Evolutionary conservation across 768 basidiomycete species (phyloP), one percentile per base, ranked within the genome.

Genomic region (Leccinum disarticulatum): DNA sequence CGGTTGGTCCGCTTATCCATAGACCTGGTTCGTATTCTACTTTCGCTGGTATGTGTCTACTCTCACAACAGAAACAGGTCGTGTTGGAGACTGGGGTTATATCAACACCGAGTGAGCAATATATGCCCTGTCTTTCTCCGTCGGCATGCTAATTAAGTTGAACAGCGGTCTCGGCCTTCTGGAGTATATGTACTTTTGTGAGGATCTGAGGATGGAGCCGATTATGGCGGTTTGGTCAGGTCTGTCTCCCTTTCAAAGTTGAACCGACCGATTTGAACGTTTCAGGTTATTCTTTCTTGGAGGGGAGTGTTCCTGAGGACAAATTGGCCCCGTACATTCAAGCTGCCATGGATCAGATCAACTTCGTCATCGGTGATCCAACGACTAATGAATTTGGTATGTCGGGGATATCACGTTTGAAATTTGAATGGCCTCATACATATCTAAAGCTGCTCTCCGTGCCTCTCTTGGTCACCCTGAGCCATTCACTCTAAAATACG

Each of bases 201-300:
- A 87, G 66, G 83, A 84, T 60, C 68, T 80, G 38, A 76, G 71
- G 3, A 83, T 82, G 82, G 76, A 78, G 60, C 77, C 82, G 4
- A 83, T 86, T 61, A 84, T 86, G 83, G 84, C 82, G 3, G 79
- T 86, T 14, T 85, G 80, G 81, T 75, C 80, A 57, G 83, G 82
- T 76, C 55, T 35, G 69, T 62, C 48, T 54, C 0, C 22, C 46
- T 14, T 43, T n/a, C 31, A 38, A 14, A 30, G 14, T 1, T 22
- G 3, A 10, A 58, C 15, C 28, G n/a, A 13, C 6, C 17, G 25
- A n/a, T 30, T 17, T 38, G n/a, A 46, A 5, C 11, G 14, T 31
- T 54, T 30, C 27, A 79, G 83, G 84, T 0, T 85, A 79, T 62
- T 73, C 83, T 1, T 74, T 85, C 4, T 77, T 74, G 4, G 78